Evolutionary conservation across 2,329 filamentous ascomycete genomes (phyloP).

Genomic region (Fusarium chlamydosporum): DNA sequence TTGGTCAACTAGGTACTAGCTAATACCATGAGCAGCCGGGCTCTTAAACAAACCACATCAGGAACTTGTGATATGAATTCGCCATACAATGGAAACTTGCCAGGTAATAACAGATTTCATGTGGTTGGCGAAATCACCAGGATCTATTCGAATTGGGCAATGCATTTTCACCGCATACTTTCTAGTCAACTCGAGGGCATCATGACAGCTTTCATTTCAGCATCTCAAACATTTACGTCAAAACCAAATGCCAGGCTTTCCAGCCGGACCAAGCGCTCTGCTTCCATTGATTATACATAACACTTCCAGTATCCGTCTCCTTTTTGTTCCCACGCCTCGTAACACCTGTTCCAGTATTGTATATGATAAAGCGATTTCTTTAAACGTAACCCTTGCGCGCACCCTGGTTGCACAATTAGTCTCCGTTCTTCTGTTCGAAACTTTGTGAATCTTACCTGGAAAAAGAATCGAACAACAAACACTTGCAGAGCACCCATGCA

Average conservation of each 20-base stretch:
- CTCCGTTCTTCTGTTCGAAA: background rate
- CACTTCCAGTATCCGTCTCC: conserved; percentile 49
- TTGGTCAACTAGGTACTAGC: conserved; percentile 19
- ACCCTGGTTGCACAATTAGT: conserved; percentile 60
- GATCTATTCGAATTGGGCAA: too few species aligned
- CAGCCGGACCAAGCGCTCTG: conserved; percentile 37
- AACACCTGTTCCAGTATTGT: conserved; percentile 48
- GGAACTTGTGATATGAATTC: background rate
- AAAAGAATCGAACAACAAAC: conserved; percentile 98
- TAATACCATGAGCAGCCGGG: background rate
- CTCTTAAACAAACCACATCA: background rate
- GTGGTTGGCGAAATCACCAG: background rate
- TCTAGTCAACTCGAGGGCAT: conserved; percentile 30
- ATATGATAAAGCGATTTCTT: conserved; percentile 52
- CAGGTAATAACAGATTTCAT: background rate
- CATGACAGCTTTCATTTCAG: conserved; percentile 45
- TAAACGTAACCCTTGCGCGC: conserved; percentile 78
- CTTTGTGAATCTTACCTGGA: conserved; percentile 74
- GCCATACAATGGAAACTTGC: background rate
- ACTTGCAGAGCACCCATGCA: conserved; percentile 97
- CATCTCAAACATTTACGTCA: conserved; percentile 32
- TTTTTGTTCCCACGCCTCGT: conserved; percentile 53
- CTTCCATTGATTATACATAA: conserved; percentile 52
- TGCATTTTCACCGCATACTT: background rate
- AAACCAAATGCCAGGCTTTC: conserved; percentile 30